Evolutionary conservation across 2,329 filamentous ascomycete species (phyloP), one percentile per base, ranked within the genome.

Genomic region (Coniochaeta sp.): DNA sequence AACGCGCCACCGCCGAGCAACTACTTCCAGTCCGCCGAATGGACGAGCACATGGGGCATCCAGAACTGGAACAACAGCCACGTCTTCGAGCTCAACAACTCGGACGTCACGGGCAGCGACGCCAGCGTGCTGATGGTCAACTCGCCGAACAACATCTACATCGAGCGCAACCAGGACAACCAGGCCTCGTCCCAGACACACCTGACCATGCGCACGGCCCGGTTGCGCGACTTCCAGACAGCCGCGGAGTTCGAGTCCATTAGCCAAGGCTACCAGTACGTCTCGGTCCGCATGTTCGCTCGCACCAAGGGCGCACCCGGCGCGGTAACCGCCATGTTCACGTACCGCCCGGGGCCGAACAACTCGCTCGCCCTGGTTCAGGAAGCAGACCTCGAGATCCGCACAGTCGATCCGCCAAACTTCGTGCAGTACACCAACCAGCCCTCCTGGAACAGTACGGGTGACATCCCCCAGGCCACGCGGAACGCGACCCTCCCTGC

Each of bases 351-450:
- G 20, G 58, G 56, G n/a, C 54, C 57, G n/a, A 48, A 52, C 54
- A 52, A 56, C 20, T 53, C 56, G 14, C 49, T 57, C 2, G 33
- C 38, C 5, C 50, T 55, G 5, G 58, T 61, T 16, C 60, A 62
- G 49, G 59, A 65, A 8, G 51, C 63, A n/a, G 58, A 63, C 24
- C 63, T 73, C 22, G 71, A 74, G 60, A 65, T 74, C 55, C 64
- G 68, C 18, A 74, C 71, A 4, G 57, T 54, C 10, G 69, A 71
- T 51, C 66, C 67, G 12, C 53, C 53, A 6, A 60, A 56, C 28
- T 62, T 60, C 49, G 66, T 73, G 22, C 67, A 70, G 54, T 79
- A 78, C 61, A 79, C 75, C 1, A 80, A 79, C 59, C 77, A 80
- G 60, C 76, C 75, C 2, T 60, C 71, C 1, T 71, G 71, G 52